Conservation (phyloP, 441 rosid species). For the Isatis lusitanica region DNA sequence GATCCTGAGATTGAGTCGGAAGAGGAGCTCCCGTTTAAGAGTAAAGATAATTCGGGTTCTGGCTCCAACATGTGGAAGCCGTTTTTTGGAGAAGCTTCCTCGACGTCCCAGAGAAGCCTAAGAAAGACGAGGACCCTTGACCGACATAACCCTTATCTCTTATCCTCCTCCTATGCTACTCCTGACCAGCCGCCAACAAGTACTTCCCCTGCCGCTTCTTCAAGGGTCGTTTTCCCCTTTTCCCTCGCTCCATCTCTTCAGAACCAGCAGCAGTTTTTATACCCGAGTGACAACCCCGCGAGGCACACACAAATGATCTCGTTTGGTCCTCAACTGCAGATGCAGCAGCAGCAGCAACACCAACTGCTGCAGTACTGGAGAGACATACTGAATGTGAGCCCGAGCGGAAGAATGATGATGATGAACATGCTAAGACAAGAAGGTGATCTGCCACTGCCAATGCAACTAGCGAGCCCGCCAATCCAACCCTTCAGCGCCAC, state of each 20-base stretch:
- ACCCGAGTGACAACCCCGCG: constrained; percentile 4
- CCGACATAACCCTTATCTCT: constrained; percentile 40
- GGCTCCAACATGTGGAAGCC: constrained; percentile 54
- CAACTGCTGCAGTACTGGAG: constrained; percentile 64
- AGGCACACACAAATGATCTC: constrained; percentile 65
- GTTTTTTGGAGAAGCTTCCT: constrained; percentile 61
- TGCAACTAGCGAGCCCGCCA: constrained; percentile 40
- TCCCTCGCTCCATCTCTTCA: constrained; percentile 50
- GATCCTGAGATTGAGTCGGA: constrained; percentile 25
- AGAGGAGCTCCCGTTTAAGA: constrained; percentile 30
- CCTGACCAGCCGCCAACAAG: constrained; percentile 27
- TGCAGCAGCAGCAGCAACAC: constrained; percentile 36
- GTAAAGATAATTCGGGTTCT: constrained; percentile 34
- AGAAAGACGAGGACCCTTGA: constrained; percentile 70
- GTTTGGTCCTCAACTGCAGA: constrained; percentile 52
- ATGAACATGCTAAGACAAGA: constrained; percentile 65
- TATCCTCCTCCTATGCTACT: constrained; percentile 8
- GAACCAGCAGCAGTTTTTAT: constrained; percentile 39
- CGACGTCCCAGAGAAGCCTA: constrained; percentile 57
- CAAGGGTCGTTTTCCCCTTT: constrained; percentile 56
- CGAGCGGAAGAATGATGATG: constrained; percentile 71
- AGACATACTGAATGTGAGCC: constrained; percentile 60
- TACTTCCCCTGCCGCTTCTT: constrained; percentile 32
- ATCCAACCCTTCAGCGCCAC: constrained; percentile 67
- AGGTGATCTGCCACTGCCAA: constrained; percentile 45